Percentiles rank a stretch among this genome's conserved stretches.
Conservation (phyloP, 2,329 filamentous ascomycete genomes). For the Xylariaceae sp. region DNA sequence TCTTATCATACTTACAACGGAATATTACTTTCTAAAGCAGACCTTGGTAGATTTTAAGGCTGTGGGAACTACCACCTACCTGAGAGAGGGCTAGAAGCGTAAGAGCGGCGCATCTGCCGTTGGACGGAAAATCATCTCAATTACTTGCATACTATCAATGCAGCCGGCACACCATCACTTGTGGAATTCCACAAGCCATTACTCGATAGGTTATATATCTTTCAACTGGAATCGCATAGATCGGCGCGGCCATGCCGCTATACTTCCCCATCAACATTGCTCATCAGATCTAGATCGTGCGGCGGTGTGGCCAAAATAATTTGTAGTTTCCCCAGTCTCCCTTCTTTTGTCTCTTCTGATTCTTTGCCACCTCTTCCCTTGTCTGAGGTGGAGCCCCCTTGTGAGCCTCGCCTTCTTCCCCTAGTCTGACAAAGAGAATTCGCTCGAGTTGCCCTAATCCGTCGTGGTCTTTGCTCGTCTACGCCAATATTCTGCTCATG, state of each 20-base stretch:
- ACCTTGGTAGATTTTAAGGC: too few species aligned
- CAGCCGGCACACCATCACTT: too few species aligned
- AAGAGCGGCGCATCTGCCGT: too few species aligned
- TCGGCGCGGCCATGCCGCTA: too few species aligned
- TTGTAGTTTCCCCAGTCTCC: constrained; percentile 14
- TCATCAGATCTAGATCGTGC: constrained; percentile 9
- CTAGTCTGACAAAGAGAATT: constrained; percentile 17
- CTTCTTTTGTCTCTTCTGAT: constrained; percentile 16
- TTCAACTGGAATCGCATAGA: constrained; percentile 16
- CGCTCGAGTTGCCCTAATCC: constrained; percentile 15
- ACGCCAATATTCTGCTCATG: constrained; percentile 9
- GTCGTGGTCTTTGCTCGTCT: constrained; percentile 21
- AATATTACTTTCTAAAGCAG: too few species aligned
- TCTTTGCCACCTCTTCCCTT: constrained; percentile 16
- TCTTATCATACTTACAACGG: too few species aligned
- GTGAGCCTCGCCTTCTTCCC: constrained; percentile 16
- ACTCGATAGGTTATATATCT: too few species aligned
- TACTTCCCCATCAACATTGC: constrained; percentile 8
- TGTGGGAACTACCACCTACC: too few species aligned
- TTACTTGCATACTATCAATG: too few species aligned
- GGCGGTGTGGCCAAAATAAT: constrained; percentile 7
- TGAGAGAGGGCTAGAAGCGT: too few species aligned
- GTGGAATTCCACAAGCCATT: too few species aligned
- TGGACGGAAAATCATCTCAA: too few species aligned
- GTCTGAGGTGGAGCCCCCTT: constrained; percentile 20